Base-by-base conservation (phyloP, 768 basidiomycete species). In the Pulveroboletus sp. region DNA sequence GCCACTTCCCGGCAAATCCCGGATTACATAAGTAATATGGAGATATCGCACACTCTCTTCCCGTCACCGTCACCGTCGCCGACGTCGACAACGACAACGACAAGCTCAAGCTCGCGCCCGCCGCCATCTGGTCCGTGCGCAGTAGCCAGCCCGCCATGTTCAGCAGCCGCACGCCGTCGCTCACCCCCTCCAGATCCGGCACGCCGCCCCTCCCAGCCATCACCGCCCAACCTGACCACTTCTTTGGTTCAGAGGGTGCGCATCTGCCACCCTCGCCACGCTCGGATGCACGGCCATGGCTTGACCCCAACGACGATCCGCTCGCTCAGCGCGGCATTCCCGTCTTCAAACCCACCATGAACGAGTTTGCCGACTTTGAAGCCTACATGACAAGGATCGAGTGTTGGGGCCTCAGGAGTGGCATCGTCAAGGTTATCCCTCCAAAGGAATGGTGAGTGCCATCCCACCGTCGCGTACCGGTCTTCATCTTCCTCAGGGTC, bases 391-490 rank as follows among this genome's bases (percentile, higher is more conserved):
- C 80, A 54, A 81, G 71, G 51, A 78, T 98, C 38, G 92, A 94
- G 64, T 79, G 82, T 51, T 99, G 97, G 91, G 97, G 97, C 1
- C 79, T 76, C 63, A 76, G 76, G 49, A 93, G 91, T 55, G 97
- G 97, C 20, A 95, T 98, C 55, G 87, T 94, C 52, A 99, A 99
- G 70, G 82, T 99, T 53, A 87, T 99, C 51, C 95, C 95, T 25
- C 95, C 95, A 5, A 81, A 82, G 59, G 90, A 95, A 75, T 98
- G 94, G 94, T 91, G 49, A 63, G 87, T 69, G 43, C 27, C 24
- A 7, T 34, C 35, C 27, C 55, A 45, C 23, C 59, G 40, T 62
- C 58, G 43, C 48, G 34, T 37, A 40, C 37, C 27, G 31, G 54
- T 58, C 31, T 64, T 53, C 51, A 62, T 44, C 46, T 12, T 57